Conservation (phyloP, 768 basidiomycete species). For the Leccinum rimulosum region DNA sequence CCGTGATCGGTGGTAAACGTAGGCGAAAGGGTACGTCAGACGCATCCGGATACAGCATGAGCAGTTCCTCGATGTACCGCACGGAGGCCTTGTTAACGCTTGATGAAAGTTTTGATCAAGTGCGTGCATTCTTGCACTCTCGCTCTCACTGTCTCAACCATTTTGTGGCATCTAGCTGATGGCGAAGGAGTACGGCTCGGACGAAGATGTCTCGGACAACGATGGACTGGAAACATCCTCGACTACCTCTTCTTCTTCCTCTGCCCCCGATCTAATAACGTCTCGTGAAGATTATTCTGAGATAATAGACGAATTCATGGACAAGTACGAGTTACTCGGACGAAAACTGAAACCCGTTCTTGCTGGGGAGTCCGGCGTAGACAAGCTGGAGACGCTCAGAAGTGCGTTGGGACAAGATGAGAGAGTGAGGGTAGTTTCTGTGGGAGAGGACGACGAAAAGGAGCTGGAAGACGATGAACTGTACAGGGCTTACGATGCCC, state of each 20-base stretch:
- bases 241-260: conserved; percentile 53
- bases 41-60: conserved; percentile 96
- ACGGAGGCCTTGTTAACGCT: conserved; percentile 85
- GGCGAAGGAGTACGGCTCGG: conserved; percentile 71
- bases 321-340: conserved; percentile 87
- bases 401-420: conserved; percentile 72
- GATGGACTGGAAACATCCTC: conserved; percentile 48
- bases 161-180: conserved; percentile 50
- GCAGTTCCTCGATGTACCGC: conserved; percentile 92
- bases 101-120: conserved; percentile 94
- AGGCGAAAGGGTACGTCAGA: conserved; percentile 74
- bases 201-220: conserved; percentile 47
- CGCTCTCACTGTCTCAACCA: background rate
- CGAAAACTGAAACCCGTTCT: conserved; percentile 81
- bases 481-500: conserved; percentile 35
- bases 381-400: conserved; percentile 80
- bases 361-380: conserved; percentile 65
- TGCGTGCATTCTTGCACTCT: conserved; percentile 33
- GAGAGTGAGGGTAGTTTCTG: conserved; percentile 45
- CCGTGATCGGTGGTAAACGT: conserved; percentile 77
- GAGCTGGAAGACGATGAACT: conserved; percentile 45
- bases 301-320: conserved; percentile 92
- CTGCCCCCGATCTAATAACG: conserved; percentile 72
- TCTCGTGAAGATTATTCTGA: conserved; percentile 85
- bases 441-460: conserved; percentile 45